Evolutionary conservation across 345 rosid species (phyloP), one percentile per base, ranked within the genome.

Genomic region (Lumnitzera racemosa): DNA sequence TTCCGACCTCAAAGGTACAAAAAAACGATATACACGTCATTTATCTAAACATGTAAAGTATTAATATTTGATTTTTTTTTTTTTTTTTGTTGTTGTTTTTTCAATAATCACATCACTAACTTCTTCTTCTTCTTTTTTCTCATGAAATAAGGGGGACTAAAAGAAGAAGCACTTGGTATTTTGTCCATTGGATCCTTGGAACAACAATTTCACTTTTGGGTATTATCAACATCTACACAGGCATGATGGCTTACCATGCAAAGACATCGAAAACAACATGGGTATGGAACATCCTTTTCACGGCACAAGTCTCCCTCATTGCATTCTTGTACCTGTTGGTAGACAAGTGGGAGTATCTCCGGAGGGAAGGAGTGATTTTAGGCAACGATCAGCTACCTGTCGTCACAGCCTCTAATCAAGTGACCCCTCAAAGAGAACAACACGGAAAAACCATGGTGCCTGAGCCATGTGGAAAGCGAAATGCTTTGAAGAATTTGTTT

Each of bases 331-430:
- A 92, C 63, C 88, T 92, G 57, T 64, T 83, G 61, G 87, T 87
- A 73, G 98, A 92, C 73, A 92, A 85, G 66, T 89, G 92, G 96
- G 89, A 78, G 8, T 80, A 87, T 46, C 56, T 89, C 54, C 80
- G 71, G n/a, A 78, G 71, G 75, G 90, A 88, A 74, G 86, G 82
- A 46, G 74, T 70, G 15, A 67, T 47, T 5, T 23, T 46, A 55
- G 74, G 65, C 51, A 16, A 60, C 17, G 43, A 53, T 56, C 24
- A 61, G 29, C 17, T 52, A 15, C 64, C 67, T 15, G 65, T 36
- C 13, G 65, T 36, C 13, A 68, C 24, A 7, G 9, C 43, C 43
- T 29, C 67, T 53, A 57, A 61, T 63, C 58, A 51, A 58, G 71
- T 20, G 43, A 66, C 43, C 47, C 24, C 61, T n/a, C 77, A 63